Percentiles rank a stretch among this genome's conserved stretches.
These are phyloP conservation scores for Heterococcus sp. DNA, from an alignment of 108 stramenopile species.

Conservation along the genomic window DNA sequence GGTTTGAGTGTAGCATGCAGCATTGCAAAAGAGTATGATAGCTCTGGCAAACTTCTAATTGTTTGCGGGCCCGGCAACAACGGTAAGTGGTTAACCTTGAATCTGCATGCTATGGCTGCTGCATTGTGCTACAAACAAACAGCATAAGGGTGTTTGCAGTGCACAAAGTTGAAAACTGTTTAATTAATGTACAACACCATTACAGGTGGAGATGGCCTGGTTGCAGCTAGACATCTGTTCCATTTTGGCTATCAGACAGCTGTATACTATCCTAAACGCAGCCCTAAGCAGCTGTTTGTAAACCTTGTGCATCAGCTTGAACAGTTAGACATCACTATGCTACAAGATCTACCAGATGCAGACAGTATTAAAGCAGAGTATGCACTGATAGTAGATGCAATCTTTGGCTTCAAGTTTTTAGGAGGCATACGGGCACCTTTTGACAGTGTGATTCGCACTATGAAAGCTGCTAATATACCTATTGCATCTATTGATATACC, in stretches of 20 bases:
- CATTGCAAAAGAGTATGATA: slow-evolving; percentile 64
- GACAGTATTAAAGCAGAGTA: slow-evolving; percentile 26
- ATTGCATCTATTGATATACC: slow-evolving; percentile 90
- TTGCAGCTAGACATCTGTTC: slow-evolving; percentile 88
- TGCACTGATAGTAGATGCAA: slow-evolving; percentile 85
- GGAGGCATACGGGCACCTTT: slow-evolving; percentile 82
- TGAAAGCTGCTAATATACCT: slow-evolving; percentile 51
- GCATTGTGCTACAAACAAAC: no score
- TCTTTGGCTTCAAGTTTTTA: slow-evolving; percentile 93
- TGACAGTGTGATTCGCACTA: slow-evolving; percentile 64
- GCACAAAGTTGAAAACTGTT: no score
- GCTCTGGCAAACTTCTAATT: slow-evolving; percentile 62
- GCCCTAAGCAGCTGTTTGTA: slow-evolving; percentile 48
- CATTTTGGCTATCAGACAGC: slow-evolving; percentile 79
- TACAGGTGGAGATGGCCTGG: slow-evolving; percentile 99
- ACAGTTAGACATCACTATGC: slow-evolving; percentile 72
- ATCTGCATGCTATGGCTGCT: no score
- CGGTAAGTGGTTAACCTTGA: no score
- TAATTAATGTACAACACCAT: no score
- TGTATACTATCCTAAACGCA: slow-evolving; percentile 83
- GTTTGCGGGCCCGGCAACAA: slow-evolving; percentile 95
- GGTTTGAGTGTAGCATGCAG: slow-evolving; percentile 88
- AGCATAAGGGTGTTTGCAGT: no score
- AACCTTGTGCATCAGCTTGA: slow-evolving; percentile 82
- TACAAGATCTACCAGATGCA: slow-evolving; percentile 59